Percentiles rank a stretch among this genome's conserved stretches.
Conservation (phyloP, 2,329 filamentous ascomycete species). For the Blastomyces percursus region DNA sequence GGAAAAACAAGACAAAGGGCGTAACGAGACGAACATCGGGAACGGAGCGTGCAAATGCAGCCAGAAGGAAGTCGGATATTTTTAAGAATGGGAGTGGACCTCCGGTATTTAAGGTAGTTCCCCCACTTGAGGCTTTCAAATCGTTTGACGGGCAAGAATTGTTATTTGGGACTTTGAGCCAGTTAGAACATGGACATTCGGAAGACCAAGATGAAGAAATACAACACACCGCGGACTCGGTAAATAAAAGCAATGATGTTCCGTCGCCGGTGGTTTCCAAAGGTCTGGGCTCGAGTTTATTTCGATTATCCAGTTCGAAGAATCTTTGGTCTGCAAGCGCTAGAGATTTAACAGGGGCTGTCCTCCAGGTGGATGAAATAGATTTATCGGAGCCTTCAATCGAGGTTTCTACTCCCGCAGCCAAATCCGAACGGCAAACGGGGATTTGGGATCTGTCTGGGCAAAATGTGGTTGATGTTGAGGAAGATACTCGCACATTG, state of each 20-base stretch:
- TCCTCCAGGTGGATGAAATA: slow-evolving; percentile 53
- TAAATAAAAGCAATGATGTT: slow-evolving; percentile 27
- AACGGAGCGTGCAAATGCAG: slow-evolving; percentile 14
- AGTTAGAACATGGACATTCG: slow-evolving; percentile 62
- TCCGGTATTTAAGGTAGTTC: slow-evolving; percentile 51
- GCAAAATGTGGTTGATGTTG: not conserved
- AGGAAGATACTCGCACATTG: not conserved
- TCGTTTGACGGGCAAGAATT: slow-evolving; percentile 61
- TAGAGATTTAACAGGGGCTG: slow-evolving; percentile 52
- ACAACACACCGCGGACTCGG: slow-evolving; percentile 34
- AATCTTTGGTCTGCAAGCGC: slow-evolving; percentile 62
- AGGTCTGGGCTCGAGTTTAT: slow-evolving; percentile 5
- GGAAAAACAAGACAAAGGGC: slow-evolving; percentile 15
- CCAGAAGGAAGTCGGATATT: slow-evolving; percentile 3
- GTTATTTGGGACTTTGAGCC: slow-evolving; percentile 77
- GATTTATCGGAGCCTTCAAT: slow-evolving; percentile 43
- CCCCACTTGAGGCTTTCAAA: slow-evolving; percentile 56
- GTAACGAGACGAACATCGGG: not conserved
- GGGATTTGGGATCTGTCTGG: too few species aligned
- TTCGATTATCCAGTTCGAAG: slow-evolving; percentile 21
- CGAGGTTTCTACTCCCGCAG: slow-evolving; percentile 3
- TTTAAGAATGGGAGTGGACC: slow-evolving; percentile 23
- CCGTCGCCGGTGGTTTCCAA: slow-evolving; percentile 5
- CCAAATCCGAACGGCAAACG: not conserved
- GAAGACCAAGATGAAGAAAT: slow-evolving; percentile 42